Conservation (phyloP, 805 yeast genomes). For the Myxozyma neglecta region DNA sequence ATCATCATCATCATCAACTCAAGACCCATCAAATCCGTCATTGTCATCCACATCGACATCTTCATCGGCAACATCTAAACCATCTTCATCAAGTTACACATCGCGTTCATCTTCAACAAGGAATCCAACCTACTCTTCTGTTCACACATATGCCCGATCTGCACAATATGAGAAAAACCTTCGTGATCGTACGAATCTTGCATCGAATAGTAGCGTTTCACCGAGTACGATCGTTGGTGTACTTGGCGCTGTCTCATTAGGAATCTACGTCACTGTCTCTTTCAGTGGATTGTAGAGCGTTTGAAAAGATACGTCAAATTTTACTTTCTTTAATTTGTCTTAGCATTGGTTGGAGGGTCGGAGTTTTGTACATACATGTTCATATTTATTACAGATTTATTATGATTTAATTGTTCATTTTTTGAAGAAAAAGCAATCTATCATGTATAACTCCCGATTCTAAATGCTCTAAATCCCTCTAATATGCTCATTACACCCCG, state of each 20-base stretch:
- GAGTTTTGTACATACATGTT: neutral
- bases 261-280: neutral
- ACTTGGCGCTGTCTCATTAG: slow-evolving; percentile 2
- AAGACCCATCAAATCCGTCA: neutral
- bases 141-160: slow-evolving; percentile 3
- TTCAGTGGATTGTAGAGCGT: neutral
- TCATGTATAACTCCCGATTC: no score
- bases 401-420: no score
- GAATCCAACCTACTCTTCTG: neutral
- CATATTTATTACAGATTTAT: neutral
- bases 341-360: neutral
- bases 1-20: neutral
- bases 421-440: no score
- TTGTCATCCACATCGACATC: neutral
- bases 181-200: neutral
- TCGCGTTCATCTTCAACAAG: neutral
- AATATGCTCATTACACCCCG: no score
- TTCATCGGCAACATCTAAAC: neutral
- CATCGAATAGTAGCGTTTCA: neutral
- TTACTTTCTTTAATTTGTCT: neutral
- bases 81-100: neutral
- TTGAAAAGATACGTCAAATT: neutral
- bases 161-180: neutral
- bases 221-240: neutral
- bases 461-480: no score